Conservation (phyloP, 371 early-diverging fungal species). For the Capillidium rhysosporum region DNA sequence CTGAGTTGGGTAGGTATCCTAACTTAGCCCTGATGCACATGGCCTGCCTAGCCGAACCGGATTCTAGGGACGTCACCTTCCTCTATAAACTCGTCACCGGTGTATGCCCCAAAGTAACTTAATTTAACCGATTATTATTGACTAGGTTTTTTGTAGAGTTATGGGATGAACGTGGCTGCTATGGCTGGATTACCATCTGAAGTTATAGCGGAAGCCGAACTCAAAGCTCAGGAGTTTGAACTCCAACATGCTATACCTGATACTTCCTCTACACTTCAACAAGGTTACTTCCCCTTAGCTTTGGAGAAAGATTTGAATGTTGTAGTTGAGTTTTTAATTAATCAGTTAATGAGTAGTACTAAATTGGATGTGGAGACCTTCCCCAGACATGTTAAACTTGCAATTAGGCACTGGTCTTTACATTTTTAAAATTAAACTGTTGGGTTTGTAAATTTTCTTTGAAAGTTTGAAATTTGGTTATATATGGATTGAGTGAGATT, state of each 20-base stretch:
- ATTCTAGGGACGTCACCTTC: conserved; percentile 80
- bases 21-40: conserved; percentile 40
- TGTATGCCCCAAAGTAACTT: conserved; percentile 47
- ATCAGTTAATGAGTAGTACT: too few species aligned
- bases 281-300: too few species aligned
- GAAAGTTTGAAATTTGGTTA: too few species aligned
- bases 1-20: conserved; percentile 48
- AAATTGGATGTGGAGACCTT: too few species aligned
- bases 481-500: too few species aligned
- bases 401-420: too few species aligned
- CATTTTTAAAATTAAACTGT: too few species aligned
- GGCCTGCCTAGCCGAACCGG: conserved; percentile 70
- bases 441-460: too few species aligned
- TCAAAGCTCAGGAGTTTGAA: not conserved
- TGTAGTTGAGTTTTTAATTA: too few species aligned
- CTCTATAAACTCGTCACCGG: conserved; percentile 81
- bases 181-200: conserved; percentile 82
- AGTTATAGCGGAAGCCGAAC: not conserved
- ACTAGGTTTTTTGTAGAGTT: conserved; percentile 14
- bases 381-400: too few species aligned
- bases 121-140: not conserved
- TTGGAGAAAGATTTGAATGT: too few species aligned
- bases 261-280: too few species aligned
- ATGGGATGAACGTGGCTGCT: conserved; percentile 87
- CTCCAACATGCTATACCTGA: not conserved